Conservation (phyloP, 2,329 filamentous ascomycete genomes). For the Shiraia sp. region DNA sequence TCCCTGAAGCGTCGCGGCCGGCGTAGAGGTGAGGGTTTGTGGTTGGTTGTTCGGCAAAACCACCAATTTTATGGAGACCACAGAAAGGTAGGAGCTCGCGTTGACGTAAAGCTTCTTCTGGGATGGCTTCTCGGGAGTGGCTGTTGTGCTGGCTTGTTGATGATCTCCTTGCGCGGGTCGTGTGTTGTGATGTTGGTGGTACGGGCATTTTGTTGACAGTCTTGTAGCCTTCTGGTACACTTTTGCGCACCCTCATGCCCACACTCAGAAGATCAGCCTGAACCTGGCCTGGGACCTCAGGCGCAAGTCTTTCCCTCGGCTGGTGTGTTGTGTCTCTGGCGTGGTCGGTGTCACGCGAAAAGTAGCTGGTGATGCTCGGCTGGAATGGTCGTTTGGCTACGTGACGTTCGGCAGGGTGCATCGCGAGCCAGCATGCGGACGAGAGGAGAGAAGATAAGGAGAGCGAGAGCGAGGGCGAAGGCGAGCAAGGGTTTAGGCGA, state of each 20-base stretch:
- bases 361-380: constrained; percentile 51
- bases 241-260: constrained; percentile 93
- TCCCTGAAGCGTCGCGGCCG: constrained; percentile 45
- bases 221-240: constrained; percentile 92
- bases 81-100: constrained; percentile 79
- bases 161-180: constrained; percentile 12
- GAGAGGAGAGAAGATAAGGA: constrained; percentile 7
- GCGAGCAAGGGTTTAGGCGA: constrained; percentile 2
- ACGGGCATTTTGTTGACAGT: constrained; percentile 55
- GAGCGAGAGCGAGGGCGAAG: constrained; percentile 8
- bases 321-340: constrained; percentile 11
- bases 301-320: constrained; percentile 36
- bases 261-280: constrained; percentile 87
- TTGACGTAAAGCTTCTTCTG: constrained; percentile 33
- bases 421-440: constrained; percentile 13
- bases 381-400: constrained; percentile 50
- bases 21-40: constrained; percentile 37
- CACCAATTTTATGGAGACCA: constrained; percentile 76
- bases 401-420: constrained; percentile 31
- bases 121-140: constrained; percentile 23
- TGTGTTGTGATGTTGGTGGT: constrained; percentile 32
- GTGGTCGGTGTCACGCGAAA: constrained; percentile 32
- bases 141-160: constrained; percentile 23
- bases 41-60: constrained; percentile 63
- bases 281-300: constrained; percentile 64